These are phyloP conservation scores for Xylariaceae sp. DNA, from an alignment of 2,329 filamentous ascomycete species.

Conservation along the genomic window DNA sequence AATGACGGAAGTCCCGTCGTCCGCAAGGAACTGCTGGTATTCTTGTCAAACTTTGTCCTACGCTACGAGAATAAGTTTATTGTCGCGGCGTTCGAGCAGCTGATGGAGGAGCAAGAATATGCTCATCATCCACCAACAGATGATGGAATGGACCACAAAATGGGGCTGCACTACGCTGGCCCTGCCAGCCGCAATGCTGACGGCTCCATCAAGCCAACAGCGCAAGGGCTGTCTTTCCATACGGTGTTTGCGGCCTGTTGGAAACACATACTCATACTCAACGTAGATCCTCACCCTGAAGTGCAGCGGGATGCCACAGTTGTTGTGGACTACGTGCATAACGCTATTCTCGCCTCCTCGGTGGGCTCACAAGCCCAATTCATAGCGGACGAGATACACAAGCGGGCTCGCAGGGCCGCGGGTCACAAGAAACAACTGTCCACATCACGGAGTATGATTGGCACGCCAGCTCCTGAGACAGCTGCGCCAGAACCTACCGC, in stretches of 20 bases:
- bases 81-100: slow-evolving; percentile 86
- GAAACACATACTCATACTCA: slow-evolving; percentile 88
- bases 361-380: slow-evolving; percentile 66
- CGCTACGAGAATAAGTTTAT: slow-evolving; percentile 91
- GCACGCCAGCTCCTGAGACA: slow-evolving; percentile 32
- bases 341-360: slow-evolving; percentile 71
- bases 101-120: slow-evolving; percentile 77
- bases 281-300: slow-evolving; percentile 91
- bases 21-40: slow-evolving; percentile 86
- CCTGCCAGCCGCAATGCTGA: slow-evolving; percentile 53
- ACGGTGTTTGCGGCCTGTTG: slow-evolving; percentile 91
- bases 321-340: slow-evolving; percentile 83
- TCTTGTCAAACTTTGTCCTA: slow-evolving; percentile 85
- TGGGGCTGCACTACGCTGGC: slow-evolving; percentile 59
- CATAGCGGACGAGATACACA: slow-evolving; percentile 70
- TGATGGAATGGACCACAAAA: slow-evolving; percentile 55
- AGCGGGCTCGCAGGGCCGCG: slow-evolving; percentile 45
- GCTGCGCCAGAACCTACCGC: slow-evolving; percentile 49
- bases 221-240: slow-evolving; percentile 69
- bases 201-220: slow-evolving; percentile 52
- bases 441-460: slow-evolving; percentile 40
- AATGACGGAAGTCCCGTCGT: slow-evolving; percentile 94
- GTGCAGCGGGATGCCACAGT: slow-evolving; percentile 79
- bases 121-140: slow-evolving; percentile 52
- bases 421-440: slow-evolving; percentile 40